phyloP scores from a whole-genome alignment of 345 rosid species.

The Viola odorata region DNA sequence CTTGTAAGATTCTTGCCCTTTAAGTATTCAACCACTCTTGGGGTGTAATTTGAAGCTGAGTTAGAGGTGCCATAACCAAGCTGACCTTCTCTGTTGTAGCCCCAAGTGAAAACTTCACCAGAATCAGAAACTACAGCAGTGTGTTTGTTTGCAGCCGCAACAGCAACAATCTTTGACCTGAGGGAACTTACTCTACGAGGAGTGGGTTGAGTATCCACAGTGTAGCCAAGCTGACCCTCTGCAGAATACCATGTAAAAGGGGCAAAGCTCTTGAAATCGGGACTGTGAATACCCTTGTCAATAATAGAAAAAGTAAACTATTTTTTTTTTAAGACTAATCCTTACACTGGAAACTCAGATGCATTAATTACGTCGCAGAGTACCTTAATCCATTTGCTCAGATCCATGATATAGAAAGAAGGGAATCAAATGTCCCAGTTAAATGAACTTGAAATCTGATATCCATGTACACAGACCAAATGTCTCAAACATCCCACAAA shows the following conservation, averaged over 20 bases:
- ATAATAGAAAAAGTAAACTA: background rate
- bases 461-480: background rate
- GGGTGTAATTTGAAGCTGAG: slow-evolving; percentile 93
- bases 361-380: background rate
- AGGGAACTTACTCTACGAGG: slow-evolving; percentile 90
- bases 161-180: slow-evolving; percentile 66
- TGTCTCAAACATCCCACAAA: background rate
- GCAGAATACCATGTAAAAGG: slow-evolving; percentile 24
- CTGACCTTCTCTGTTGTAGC: slow-evolving; percentile 94
- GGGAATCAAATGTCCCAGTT: background rate
- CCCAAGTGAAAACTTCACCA: slow-evolving; percentile 98
- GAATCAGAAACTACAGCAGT: slow-evolving; percentile 85
- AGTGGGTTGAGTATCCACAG: slow-evolving; percentile 93
- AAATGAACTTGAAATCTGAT: slow-evolving; percentile 1
- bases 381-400: background rate
- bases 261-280: slow-evolving; percentile 13
- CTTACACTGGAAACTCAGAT: slow-evolving; percentile 9
- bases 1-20: slow-evolving; percentile 64
- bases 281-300: background rate
- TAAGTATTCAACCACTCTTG: slow-evolving; percentile 87
- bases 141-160: slow-evolving; percentile 96
- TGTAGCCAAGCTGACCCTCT: slow-evolving; percentile 99
- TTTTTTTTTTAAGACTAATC: slow-evolving; percentile 5
- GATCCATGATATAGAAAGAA: background rate
- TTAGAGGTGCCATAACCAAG: slow-evolving; percentile 99